phyloP scores from a whole-genome alignment of 768 basidiomycete species.

The Mycena pura region DNA sequence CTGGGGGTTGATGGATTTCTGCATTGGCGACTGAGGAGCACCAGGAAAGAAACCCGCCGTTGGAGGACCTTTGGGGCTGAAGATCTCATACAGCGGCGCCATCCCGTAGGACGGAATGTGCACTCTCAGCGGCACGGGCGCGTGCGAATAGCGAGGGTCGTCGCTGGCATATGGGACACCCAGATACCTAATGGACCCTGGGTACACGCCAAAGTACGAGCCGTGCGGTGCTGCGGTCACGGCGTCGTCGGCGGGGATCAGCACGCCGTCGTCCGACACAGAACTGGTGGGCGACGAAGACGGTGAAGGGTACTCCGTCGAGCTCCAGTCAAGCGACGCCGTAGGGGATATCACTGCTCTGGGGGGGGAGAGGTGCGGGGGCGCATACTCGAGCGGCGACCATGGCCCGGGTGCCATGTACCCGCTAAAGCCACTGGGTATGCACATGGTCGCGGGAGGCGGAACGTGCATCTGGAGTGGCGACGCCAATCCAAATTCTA shows the following conservation, averaged over 20 bases:
- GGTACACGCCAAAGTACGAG: slow-evolving; percentile 2
- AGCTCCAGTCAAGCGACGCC: slow-evolving; percentile 1
- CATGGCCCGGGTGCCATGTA: not conserved
- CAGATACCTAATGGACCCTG: not conserved
- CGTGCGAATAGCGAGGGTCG: not conserved
- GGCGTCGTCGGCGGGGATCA: not conserved
- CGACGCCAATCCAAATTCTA: no score
- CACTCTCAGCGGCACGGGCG: not conserved
- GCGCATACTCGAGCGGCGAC: slow-evolving; percentile 4
- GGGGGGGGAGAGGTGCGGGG: not conserved
- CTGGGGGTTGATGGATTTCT: not conserved
- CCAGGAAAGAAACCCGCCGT: slow-evolving; percentile 3
- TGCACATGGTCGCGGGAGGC: not conserved
- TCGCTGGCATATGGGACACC: not conserved
- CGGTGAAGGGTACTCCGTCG: not conserved
- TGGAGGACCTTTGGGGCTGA: slow-evolving; percentile 16
- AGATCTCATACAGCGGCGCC: slow-evolving; percentile 19
- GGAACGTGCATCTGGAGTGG: no score
- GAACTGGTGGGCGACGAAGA: slow-evolving; percentile 16
- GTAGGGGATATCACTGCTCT: not conserved
- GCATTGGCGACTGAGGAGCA: not conserved
- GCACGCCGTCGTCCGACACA: slow-evolving; percentile 4
- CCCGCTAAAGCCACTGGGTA: not conserved
- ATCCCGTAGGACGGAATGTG: slow-evolving; percentile 7
- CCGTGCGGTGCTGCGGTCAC: not conserved